Evolutionary conservation across 1,139 yeast species (phyloP).

Genomic region (Geotrichum restrictum): DNA sequence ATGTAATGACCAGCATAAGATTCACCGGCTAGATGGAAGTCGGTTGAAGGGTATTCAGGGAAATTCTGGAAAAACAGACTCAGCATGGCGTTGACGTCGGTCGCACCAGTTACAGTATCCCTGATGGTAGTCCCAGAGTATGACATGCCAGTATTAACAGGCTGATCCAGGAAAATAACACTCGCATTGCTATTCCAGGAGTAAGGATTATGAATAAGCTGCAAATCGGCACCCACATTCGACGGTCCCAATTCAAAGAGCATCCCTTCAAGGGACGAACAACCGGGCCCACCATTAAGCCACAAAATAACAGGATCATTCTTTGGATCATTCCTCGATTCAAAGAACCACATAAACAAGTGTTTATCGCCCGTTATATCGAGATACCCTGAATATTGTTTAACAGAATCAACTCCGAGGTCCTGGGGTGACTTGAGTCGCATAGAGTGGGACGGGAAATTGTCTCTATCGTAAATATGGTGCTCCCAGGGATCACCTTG

Average conservation of each 20-base stretch:
- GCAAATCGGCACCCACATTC: constrained; percentile 58
- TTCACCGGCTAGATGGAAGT: constrained; percentile 83
- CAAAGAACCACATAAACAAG: constrained; percentile 81
- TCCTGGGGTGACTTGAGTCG: constrained; percentile 52
- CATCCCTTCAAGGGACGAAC: constrained; percentile 82
- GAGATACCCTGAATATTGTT: constrained; percentile 83
- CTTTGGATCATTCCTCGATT: constrained; percentile 81
- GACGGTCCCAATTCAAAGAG: constrained; percentile 90
- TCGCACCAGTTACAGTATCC: constrained; percentile 67
- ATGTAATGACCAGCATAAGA: constrained; percentile 86
- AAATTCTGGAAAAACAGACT: constrained; percentile 73
- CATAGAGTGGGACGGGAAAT: constrained; percentile 11
- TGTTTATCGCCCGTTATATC: constrained; percentile 77
- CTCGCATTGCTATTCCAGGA: constrained; percentile 90
- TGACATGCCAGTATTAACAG: constrained; percentile 90
- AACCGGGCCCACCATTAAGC: constrained; percentile 92
- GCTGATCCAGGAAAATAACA: constrained; percentile 90
- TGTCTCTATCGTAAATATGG: constrained; percentile 8
- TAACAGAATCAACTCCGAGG: constrained; percentile 66
- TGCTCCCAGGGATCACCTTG: constrained; percentile 14
- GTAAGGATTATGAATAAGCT: constrained; percentile 70
- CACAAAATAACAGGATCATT: constrained; percentile 83
- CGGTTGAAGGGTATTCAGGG: constrained; percentile 55
- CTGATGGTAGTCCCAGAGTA: constrained; percentile 56
- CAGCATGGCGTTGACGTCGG: constrained; percentile 71